Percentiles rank a stretch among this genome's conserved stretches.
Evolutionary conservation across 192 early-diverging fungal species (phyloP).

Genomic region (Pilobolus umbonatus): DNA sequence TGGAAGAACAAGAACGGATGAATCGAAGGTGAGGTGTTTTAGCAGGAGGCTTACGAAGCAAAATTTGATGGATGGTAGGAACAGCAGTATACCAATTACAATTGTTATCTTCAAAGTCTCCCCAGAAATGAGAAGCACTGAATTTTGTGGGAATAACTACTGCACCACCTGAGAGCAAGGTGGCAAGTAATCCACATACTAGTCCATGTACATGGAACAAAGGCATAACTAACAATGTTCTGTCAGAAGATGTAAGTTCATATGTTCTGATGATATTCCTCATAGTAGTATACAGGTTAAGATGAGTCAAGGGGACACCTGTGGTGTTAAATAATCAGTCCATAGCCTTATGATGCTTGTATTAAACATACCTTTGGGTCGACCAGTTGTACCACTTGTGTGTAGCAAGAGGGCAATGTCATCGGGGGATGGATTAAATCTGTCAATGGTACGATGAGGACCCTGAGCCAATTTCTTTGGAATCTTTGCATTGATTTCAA

Average conservation of each 20-base stretch:
- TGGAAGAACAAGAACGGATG: conserved; percentile 76
- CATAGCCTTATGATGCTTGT: neutral
- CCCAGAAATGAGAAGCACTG: conserved; percentile 70
- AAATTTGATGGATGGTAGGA: conserved; percentile 84
- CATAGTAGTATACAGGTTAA: conserved; percentile 67
- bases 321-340: neutral
- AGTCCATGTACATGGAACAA: conserved; percentile 86
- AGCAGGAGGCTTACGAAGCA: conserved; percentile 45
- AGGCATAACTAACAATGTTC: conserved; percentile 77
- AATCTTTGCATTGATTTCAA: conserved; percentile 19
- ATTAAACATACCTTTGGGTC: conserved; percentile 52
- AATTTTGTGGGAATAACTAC: conserved; percentile 69
- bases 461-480: neutral
- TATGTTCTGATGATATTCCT: conserved; percentile 72
- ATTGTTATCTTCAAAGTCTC: conserved; percentile 53
- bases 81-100: conserved; percentile 75
- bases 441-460: conserved; percentile 2
- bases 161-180: conserved; percentile 63
- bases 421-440: conserved; percentile 34
- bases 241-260: conserved; percentile 50
- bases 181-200: conserved; percentile 67
- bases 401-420: conserved; percentile 74
- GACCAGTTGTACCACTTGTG: conserved; percentile 78
- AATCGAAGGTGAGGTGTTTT: conserved; percentile 58
- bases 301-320: conserved; percentile 78